A percentile compares a stretch with the other conserved stretches of the same genome.
Conservation (phyloP, 208 protist species). For the Leishmania aethiopica region DNA sequence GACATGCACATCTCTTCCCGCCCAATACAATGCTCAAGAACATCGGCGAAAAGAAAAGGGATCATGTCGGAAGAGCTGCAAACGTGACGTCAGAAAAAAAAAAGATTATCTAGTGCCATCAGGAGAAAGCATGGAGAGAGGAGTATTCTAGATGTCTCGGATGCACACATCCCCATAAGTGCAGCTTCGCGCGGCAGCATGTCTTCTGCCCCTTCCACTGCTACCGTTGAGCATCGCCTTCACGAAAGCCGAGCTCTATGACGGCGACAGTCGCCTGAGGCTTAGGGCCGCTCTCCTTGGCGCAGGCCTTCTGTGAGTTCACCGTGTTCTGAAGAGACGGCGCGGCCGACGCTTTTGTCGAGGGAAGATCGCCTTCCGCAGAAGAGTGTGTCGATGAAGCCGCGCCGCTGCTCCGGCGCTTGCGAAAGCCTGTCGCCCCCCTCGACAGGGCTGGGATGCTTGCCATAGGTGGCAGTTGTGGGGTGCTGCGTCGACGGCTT, state of each 20-base stretch:
- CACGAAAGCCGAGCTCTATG: slow-evolving; percentile 25
- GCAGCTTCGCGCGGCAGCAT: background rate
- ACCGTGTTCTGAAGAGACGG: background rate
- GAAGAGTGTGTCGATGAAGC: background rate
- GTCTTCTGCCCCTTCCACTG: background rate
- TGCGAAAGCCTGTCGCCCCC: background rate
- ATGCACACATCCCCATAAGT: background rate
- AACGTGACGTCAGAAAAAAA: background rate
- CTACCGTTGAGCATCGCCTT: background rate
- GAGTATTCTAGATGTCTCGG: background rate
- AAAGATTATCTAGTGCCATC: background rate
- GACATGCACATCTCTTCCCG: background rate
- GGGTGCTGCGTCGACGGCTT: background rate
- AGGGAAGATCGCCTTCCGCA: background rate
- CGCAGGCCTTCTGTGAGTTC: background rate
- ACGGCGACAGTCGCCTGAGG: slow-evolving; percentile 15
- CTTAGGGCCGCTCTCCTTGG: background rate
- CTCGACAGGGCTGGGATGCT: no score
- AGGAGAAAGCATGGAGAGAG: no score
- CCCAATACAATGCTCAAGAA: background rate
- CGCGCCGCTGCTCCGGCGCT: background rate
- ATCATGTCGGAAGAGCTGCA: background rate
- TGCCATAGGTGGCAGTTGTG: slow-evolving; percentile 4
- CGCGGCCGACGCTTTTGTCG: background rate
- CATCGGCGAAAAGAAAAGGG: background rate